Percentiles rank a stretch among this genome's conserved stretches.
Conservation (phyloP, 1,139 yeast genomes). For the Candida mesenterica region DNA sequence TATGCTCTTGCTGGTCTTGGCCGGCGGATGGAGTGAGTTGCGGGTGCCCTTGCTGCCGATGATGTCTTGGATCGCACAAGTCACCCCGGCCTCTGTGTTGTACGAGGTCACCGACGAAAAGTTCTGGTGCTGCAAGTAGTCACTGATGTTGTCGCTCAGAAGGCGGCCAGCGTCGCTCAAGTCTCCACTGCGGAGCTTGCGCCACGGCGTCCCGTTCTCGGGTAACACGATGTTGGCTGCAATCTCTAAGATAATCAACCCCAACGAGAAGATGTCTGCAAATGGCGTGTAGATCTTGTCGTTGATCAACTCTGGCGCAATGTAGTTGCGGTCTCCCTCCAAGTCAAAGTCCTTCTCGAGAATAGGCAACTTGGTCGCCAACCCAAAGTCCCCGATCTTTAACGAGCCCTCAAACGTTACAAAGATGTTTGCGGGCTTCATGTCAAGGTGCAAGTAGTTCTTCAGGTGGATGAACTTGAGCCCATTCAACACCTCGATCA, state of each 20-base stretch:
- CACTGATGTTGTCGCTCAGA: constrained; percentile 54
- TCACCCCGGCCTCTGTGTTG: not conserved
- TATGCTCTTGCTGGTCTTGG: not conserved
- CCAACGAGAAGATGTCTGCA: constrained; percentile 92
- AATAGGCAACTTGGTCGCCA: constrained; percentile 54
- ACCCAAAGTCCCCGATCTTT: constrained; percentile 81
- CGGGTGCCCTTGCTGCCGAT: not conserved
- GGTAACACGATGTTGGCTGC: constrained; percentile 96
- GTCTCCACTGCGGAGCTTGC: constrained; percentile 91
- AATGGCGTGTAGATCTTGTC: constrained; percentile 82
- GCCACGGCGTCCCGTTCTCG: constrained; percentile 97
- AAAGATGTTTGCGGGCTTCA: constrained; percentile 93
- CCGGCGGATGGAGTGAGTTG: not conserved
- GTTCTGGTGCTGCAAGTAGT: constrained; percentile 41
- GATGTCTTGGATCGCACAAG: not conserved
- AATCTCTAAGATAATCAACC: constrained; percentile 87
- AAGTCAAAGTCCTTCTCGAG: constrained; percentile 68
- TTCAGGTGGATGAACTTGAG: constrained; percentile 75
- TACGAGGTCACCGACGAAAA: constrained; percentile 35
- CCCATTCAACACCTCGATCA: constrained; percentile 79
- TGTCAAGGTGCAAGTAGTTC: constrained; percentile 77
- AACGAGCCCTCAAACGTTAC: constrained; percentile 91
- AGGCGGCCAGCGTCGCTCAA: constrained; percentile 91
- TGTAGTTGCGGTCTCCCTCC: constrained; percentile 96
- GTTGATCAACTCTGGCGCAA: constrained; percentile 93